Evolutionary conservation across 306 rosid genomes (phyloP), one percentile per base, ranked within the genome.

Genomic region (Rubus idaeus): DNA sequence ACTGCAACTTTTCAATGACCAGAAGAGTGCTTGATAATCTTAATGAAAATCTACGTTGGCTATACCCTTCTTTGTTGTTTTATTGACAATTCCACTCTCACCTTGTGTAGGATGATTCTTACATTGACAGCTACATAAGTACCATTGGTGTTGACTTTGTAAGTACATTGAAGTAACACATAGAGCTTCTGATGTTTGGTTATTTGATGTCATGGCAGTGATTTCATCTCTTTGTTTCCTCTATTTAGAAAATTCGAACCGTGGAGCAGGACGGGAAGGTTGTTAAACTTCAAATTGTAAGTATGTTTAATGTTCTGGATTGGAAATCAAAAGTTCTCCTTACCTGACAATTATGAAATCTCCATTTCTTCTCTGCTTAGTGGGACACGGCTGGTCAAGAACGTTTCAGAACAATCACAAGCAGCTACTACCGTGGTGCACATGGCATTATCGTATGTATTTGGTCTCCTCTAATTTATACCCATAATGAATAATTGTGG

Each of bases 381-480:
- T 90, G 96, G 96, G 96, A 90, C 82, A 90, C 93, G 52, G 96
- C 96, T 79, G 96, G 96, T 65, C 96, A 90, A 81, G 96, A 90
- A 79, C 93, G 96, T 72, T 90, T 90, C 77, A 85, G 96, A 50
- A 90, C 96, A 69, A 90, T 90, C 81, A 90, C 93, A 68, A 90
- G 93, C 87, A 90, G 96, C 83, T 90, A 90, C 90, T 90, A 90
- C 75, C 96, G 91, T 45, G 96, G 96, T 64, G 96, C 96, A 80
- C 92, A 90, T 77, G 96, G 96, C 83, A 90, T 90, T 73, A 88
- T 90, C 42, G 92, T 88, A 80, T 80, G 92, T 60, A 56, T 56
- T 17, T 9, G 47, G n/a, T 42, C 47, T 6, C 68, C 35, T 3
- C 58, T n/a, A 30, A 30, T 30, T 30, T n/a, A 44, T 76, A 51